Conservation (phyloP, 805 yeast genomes). For the Wickerhamiella sergipiensis region DNA sequence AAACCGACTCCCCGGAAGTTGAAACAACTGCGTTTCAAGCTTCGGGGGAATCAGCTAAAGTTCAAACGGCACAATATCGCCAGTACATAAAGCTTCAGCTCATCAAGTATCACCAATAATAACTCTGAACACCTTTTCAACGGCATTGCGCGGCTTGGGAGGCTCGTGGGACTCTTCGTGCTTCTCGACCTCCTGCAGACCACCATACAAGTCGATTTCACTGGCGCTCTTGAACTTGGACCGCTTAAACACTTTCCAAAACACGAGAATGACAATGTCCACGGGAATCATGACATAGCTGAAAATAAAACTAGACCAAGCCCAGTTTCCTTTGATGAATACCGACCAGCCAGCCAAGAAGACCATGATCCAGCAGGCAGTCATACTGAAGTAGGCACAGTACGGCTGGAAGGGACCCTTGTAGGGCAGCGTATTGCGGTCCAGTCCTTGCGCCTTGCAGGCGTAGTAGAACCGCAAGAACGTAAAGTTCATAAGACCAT, state of each 20-base stretch:
- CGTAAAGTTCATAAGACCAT: conserved; percentile 41
- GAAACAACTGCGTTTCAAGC: neutral
- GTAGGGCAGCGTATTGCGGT: conserved; percentile 35
- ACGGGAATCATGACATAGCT: conserved; percentile 61
- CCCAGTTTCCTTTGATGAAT: conserved; percentile 56
- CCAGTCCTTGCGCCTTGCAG: conserved; percentile 38
- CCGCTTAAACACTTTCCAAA: conserved; percentile 40
- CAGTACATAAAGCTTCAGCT: too few relatives aligned
- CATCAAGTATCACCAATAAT: conserved; percentile 13
- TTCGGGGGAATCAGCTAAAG: neutral
- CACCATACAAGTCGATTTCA: conserved; percentile 42
- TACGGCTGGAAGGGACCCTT: conserved; percentile 49
- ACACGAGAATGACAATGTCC: conserved; percentile 33
- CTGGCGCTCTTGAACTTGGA: conserved; percentile 33
- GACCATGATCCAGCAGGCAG: conserved; percentile 37
- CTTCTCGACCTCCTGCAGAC: conserved; percentile 43
- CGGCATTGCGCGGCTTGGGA: conserved; percentile 33
- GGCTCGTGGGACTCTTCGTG: conserved; percentile 31
- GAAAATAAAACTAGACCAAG: conserved; percentile 46
- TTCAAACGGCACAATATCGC: too few relatives aligned
- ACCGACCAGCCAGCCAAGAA: conserved; percentile 56
- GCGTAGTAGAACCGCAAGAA: conserved; percentile 53
- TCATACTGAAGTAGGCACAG: conserved; percentile 36
- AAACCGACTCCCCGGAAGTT: neutral
- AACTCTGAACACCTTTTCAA: conserved; percentile 33